These are phyloP conservation scores for Malassezia sp. DNA, from an alignment of 1,284 basidiomycete species.

Conservation along the genomic window DNA sequence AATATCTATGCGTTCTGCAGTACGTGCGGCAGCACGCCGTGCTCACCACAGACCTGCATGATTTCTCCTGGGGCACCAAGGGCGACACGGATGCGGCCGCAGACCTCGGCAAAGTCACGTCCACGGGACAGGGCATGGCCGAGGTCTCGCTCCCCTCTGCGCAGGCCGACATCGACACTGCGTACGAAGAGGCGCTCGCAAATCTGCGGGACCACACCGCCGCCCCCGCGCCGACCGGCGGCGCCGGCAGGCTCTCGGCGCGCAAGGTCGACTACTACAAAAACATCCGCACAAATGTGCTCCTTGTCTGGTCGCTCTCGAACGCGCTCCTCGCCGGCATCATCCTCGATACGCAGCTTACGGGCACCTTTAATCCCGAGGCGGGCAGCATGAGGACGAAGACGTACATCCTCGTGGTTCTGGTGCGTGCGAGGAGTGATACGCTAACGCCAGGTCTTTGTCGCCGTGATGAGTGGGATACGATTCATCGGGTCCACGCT, in stretches of 20 bases:
- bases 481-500: constrained; percentile 34
- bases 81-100: constrained; percentile 35
- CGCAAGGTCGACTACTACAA: constrained; percentile 47
- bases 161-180: constrained; percentile 71
- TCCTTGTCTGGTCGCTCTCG: constrained; percentile 69
- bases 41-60: too few relatives aligned
- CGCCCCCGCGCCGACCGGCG: constrained; percentile 43
- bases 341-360: constrained; percentile 29
- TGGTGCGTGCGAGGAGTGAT: constrained; percentile 13
- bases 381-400: constrained; percentile 30
- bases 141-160: constrained; percentile 78
- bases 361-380: constrained; percentile 22
- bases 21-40: too few relatives aligned
- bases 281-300: constrained; percentile 77
- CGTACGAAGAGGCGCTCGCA: constrained; percentile 76
- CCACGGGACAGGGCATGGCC: constrained; percentile 51
- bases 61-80: constrained; percentile 48
- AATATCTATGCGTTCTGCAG: constrained; percentile 40
- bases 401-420: constrained; percentile 39
- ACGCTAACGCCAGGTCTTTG: constrained; percentile 16
- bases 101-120: constrained; percentile 42
- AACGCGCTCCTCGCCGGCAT: constrained; percentile 51
- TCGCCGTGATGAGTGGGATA: constrained; percentile 37
- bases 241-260: constrained; percentile 34
- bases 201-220: constrained; percentile 61